Percentiles rank a stretch among this genome's conserved stretches.
These are phyloP conservation scores for Volvariella surrecta DNA, from an alignment of 1,284 basidiomycete species.

Conservation along the genomic window DNA sequence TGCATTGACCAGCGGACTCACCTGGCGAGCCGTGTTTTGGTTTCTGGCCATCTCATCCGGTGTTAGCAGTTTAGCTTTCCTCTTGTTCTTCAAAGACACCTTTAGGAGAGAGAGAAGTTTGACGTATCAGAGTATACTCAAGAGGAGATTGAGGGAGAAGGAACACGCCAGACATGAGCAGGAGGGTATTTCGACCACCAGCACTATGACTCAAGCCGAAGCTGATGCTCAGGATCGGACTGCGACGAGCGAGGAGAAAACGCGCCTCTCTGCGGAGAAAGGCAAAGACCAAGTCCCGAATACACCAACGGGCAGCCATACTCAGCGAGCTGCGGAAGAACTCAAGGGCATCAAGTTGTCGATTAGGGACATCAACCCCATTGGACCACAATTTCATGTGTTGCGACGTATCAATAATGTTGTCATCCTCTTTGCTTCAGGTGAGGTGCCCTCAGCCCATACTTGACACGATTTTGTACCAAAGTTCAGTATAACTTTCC, in stretches of 20 bases:
- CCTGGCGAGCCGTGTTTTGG: constrained; percentile 79
- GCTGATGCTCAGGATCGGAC: too few relatives aligned
- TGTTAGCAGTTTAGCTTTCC: constrained; percentile 46
- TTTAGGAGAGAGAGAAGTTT: constrained; percentile 76
- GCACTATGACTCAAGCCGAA: too few relatives aligned
- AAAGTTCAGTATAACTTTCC: not conserved
- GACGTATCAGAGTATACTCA: constrained; percentile 61
- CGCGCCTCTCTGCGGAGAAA: too few relatives aligned
- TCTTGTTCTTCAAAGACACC: constrained; percentile 72
- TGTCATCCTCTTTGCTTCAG: constrained; percentile 59
- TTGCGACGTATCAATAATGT: constrained; percentile 61
- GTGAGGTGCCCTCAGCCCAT: constrained; percentile 27
- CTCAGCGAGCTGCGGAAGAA: too few relatives aligned
- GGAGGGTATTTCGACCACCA: too few relatives aligned
- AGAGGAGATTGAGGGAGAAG: constrained; percentile 16
- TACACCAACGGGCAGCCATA: too few relatives aligned
- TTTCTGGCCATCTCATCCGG: constrained; percentile 65
- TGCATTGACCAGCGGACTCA: constrained; percentile 55
- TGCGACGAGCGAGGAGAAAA: too few relatives aligned
- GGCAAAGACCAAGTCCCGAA: too few relatives aligned
- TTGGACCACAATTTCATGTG: constrained; percentile 50
- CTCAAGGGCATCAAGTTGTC: constrained; percentile 43
- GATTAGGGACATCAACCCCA: constrained; percentile 66
- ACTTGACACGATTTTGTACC: not conserved
- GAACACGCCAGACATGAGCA: too few relatives aligned